Evolutionary conservation across 768 basidiomycete genomes (phyloP), one percentile per base, ranked within the genome.

Genomic region (Postia placenta): DNA sequence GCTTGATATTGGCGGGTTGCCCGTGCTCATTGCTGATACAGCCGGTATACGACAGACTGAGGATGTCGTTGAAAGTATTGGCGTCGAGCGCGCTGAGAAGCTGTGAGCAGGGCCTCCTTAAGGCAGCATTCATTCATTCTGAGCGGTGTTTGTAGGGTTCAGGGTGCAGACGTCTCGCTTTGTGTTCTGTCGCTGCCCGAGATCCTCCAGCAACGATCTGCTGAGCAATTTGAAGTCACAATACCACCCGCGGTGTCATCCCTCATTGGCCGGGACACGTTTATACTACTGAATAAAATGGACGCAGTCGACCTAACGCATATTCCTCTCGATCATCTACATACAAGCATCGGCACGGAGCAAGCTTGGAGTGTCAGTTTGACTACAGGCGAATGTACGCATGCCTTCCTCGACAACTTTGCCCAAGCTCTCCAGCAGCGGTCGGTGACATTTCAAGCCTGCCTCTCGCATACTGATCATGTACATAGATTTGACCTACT

Each of bases 1-100:
- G 0, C 74, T 96, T 1, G 90, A 96, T 62, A 83, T 94, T n/a
- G 87, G 81, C 9, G 92, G 92, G 0, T 67, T 92, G 26, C 92
- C 91, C 0, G 76, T 94, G 4, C 72, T 86, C 22, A 73, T 92
- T 11, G 77, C 83, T 1, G 93, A 96, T 61, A 95, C 93, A 0
- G 93, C 92, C 2, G 93, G 92, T 1, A 66, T 95, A 11, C 74
- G 92, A 24, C 65, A 70, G 48, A 83, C 87, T 0, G 67, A 76
- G 6, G 83, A 92, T 54, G 58, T 78, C 2, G 84, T 94, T 1
- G 92, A 96, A 64, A 73, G 64, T 26, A 91, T 94, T 39, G 93
- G 92, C 0, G 77, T 95, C 15, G 75, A 87, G 54, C 75, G 86
- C 26, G 93, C 92, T 0, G 68, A 69, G 40, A 69, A 75, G 38